Evolutionary conservation across 257 asterid species (phyloP).

Genomic region (Mitragyna speciosa): DNA sequence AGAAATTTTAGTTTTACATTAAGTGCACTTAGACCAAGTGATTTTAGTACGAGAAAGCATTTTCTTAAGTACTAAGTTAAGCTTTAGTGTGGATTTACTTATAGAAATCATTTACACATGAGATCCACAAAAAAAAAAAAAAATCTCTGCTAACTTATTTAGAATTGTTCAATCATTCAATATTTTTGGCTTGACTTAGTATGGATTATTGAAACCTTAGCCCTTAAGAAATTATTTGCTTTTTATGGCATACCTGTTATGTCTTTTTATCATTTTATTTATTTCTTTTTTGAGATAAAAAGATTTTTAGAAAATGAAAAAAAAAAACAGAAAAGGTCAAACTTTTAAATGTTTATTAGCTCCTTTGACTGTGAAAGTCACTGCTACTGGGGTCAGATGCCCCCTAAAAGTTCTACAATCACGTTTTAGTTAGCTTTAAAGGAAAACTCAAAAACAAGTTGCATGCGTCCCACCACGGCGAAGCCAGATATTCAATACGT

Average conservation of each 20-base stretch:
- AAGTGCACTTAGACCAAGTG: neutral
- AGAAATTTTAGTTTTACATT: no score
- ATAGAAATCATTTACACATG: no score
- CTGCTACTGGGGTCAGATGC: neutral
- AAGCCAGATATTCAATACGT: no score
- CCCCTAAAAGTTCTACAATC: neutral
- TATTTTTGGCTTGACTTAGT: neutral
- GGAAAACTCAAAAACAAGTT: neutral
- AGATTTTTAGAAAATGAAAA: neutral
- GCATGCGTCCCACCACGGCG: no score
- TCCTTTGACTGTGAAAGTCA: constrained; percentile 1
- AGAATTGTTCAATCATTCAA: no score
- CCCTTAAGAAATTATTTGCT: constrained; percentile 2
- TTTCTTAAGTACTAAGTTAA: neutral
- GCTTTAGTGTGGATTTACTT: neutral
- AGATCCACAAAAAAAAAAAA: no score
- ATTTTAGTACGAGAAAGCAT: neutral
- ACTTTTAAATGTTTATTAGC: neutral
- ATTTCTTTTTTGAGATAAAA: neutral
- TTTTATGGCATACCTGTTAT: neutral
- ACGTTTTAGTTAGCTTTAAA: neutral
- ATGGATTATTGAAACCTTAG: neutral
- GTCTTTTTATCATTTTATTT: neutral
- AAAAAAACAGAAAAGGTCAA: neutral
- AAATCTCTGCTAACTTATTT: no score